These are phyloP conservation scores for Paramecium caudatum DNA, from an alignment of 73 alveolate species.

Conservation along the genomic window DNA sequence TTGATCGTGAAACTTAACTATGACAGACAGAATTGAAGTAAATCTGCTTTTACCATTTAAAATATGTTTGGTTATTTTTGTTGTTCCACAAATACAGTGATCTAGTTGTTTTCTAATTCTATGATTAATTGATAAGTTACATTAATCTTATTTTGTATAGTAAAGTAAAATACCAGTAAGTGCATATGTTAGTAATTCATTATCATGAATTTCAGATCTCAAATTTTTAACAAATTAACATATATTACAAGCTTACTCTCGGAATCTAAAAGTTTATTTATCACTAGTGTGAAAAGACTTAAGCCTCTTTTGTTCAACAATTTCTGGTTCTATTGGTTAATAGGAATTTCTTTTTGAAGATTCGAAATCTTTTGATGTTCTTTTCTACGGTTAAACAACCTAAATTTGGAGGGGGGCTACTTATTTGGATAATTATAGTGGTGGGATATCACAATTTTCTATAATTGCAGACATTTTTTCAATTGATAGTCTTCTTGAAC, in stretches of 20 bases:
- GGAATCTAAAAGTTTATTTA: not conserved
- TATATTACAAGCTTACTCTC: not conserved
- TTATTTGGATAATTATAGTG: no score
- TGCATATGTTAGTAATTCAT: conserved; percentile 39
- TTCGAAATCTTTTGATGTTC: no score
- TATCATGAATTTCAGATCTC: conserved; percentile 3
- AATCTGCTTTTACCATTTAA: conserved; percentile 27
- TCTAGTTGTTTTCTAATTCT: conserved; percentile 23
- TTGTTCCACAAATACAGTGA: not conserved
- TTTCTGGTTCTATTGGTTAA: no score
- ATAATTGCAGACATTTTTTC: not conserved
- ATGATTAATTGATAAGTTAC: not conserved
- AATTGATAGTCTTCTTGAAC: not conserved
- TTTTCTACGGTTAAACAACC: no score
- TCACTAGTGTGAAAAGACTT: not conserved
- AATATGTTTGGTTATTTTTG: conserved; percentile 29
- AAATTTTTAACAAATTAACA: conserved; percentile 2
- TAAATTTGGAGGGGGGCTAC: no score
- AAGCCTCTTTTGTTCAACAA: no score
- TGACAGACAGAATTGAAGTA: not conserved
- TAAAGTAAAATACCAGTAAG: conserved; percentile 9
- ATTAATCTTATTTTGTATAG: conserved; percentile 44
- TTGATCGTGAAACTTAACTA: not conserved
- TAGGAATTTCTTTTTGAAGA: no score
- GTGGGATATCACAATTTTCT: no score